Base-by-base conservation (phyloP, 1,284 basidiomycete genomes). In the Ustilago cynodontis region DNA sequence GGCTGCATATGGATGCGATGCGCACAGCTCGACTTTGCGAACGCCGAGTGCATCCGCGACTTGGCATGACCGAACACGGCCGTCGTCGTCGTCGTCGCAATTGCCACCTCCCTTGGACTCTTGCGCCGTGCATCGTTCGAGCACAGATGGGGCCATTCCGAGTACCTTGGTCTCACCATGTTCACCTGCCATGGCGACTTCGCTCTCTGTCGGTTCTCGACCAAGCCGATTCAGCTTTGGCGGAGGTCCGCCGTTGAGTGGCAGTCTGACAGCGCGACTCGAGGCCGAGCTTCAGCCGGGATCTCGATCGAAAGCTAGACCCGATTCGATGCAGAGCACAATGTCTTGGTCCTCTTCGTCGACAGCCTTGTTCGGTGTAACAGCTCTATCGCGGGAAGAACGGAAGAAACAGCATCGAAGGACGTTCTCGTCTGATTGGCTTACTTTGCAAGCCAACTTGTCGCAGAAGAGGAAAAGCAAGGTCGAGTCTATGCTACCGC, bases 371-470 rank as follows among this genome's bases (percentile, higher is more conserved):
- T 79, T 79, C 50, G 77, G 77, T 29, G 77, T 71, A 1, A 59
- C 62, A 3, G 63, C 66, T 29, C 69, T 71, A 4, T 72, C 72
- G 13, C 50, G 60, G 9, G 73, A 79, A 16, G 77, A 79, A 41
- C 54, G 77, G 9, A 69, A 68, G 54, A 79, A 79, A 60, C 77
- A 79, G 54, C 77, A 79, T 33, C 60, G 77, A 16, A 45, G 77
- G n/a, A 79, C 77, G 1, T 79, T 79, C 51, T 70, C 66, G 28
- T 72, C 66, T 14, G 77, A 79, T 54, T 76, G 73, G 73, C 77
- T 73, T 5, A 65, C 73, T 1, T 33, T 79, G 35, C 72, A 71
- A 18, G 74, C 70, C 2, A 69, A 65, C 14, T 22, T 75, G 10
- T 59, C 57, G 11, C 66, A 75, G 39, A 65, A 51, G 58, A 58